These are phyloP conservation scores for Leccinum subspadiceum DNA, from an alignment of 1,284 basidiomycete species.

Conservation along the genomic window DNA sequence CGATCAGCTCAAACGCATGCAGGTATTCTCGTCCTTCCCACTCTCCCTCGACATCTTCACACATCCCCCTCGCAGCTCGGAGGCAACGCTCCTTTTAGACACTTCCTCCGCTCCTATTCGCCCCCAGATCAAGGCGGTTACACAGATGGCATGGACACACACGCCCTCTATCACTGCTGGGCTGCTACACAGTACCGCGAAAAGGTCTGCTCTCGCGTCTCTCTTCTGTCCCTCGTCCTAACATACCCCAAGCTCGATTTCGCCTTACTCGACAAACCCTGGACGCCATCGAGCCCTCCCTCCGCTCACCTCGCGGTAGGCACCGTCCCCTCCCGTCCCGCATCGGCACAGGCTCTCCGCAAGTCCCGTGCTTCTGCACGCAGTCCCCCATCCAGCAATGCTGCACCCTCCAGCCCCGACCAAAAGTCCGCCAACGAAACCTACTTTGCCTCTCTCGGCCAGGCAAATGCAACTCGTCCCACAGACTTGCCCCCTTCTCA, in stretches of 20 bases:
- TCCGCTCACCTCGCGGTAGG: constrained; percentile 35
- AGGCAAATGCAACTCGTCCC: constrained; percentile 67
- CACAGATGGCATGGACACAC: constrained; percentile 62
- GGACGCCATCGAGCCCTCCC: constrained; percentile 69
- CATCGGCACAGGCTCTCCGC: constrained; percentile 70
- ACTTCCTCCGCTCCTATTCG: constrained; percentile 75
- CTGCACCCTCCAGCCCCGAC: constrained; percentile 38
- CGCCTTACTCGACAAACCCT: constrained; percentile 64
- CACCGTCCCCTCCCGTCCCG: constrained; percentile 48
- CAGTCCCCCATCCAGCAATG: constrained; percentile 33
- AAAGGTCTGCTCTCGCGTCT: constrained; percentile 54
- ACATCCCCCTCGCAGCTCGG: constrained; percentile 56
- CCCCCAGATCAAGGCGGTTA: constrained; percentile 75
- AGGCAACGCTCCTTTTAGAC: constrained; percentile 78
- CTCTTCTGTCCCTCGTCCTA: constrained; percentile 1
- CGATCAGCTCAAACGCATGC: constrained; percentile 88
- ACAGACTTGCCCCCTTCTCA: constrained; percentile 78
- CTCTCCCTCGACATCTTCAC: constrained; percentile 8
- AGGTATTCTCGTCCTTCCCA: constrained; percentile 47
- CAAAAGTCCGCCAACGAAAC: constrained; percentile 75
- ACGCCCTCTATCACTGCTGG: constrained; percentile 90
- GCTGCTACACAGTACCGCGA: constrained; percentile 89
- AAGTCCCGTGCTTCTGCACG: constrained; percentile 71
- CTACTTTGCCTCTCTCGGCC: constrained; percentile 74
- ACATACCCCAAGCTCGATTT: constrained; percentile 58